Conservation (phyloP, 2,329 filamentous ascomycete species). For the Coniochaeta hoffmannii region DNA sequence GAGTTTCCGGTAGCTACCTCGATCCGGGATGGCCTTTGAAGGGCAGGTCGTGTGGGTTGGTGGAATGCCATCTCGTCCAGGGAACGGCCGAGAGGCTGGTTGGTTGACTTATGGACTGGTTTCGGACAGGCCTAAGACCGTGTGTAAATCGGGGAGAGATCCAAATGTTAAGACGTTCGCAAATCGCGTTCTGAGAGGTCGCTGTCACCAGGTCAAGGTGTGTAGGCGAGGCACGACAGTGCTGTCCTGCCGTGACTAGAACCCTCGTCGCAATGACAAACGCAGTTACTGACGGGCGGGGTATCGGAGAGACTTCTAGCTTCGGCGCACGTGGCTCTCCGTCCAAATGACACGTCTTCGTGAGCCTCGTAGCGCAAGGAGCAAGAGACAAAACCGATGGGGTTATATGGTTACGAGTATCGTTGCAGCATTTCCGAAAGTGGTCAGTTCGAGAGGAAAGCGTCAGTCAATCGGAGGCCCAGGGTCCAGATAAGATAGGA, state of each 20-base stretch:
- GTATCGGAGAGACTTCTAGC: no score
- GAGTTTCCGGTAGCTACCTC: conserved; percentile 30
- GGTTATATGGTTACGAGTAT: not conserved
- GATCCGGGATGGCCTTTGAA: conserved; percentile 38
- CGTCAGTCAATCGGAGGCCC: not conserved
- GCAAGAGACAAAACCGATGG: not conserved
- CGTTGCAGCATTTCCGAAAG: not conserved
- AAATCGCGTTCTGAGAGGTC: not conserved
- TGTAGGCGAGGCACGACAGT: not conserved
- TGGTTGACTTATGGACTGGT: no score
- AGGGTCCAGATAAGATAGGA: not conserved
- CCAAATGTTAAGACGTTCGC: not conserved
- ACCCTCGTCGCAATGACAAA: no score
- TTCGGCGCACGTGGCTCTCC: not conserved
- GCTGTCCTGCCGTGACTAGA: no score
- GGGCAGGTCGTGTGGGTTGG: conserved; percentile 46
- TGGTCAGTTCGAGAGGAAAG: not conserved
- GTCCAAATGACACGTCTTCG: not conserved
- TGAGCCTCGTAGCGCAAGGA: not conserved
- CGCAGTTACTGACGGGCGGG: no score
- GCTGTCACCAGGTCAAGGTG: not conserved
- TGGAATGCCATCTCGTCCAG: conserved; percentile 34
- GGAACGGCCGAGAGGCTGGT: not conserved
- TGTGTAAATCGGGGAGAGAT: no score
- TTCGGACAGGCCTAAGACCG: no score